These are phyloP conservation scores for Hymenoscyphus infarciens DNA, from an alignment of 2,329 filamentous ascomycete genomes.

Conservation along the genomic window DNA sequence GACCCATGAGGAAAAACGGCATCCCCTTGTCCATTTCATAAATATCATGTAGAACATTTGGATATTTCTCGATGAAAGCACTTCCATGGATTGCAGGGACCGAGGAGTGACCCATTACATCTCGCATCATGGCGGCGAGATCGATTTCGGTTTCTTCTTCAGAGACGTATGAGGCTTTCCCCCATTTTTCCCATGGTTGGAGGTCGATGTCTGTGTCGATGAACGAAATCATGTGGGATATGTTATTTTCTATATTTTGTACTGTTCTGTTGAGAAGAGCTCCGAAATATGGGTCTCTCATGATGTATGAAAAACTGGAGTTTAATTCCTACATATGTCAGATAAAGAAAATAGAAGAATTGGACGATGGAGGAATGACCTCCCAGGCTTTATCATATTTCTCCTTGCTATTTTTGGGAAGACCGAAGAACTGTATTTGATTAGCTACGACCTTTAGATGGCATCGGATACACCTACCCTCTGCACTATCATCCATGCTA, in stretches of 20 bases:
- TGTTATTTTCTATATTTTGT: conserved; percentile 40
- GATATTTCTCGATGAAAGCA: conserved; percentile 49
- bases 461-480: conserved; percentile 18
- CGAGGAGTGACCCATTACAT: conserved; percentile 52
- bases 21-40: conserved; percentile 53
- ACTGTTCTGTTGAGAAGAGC: conserved; percentile 39
- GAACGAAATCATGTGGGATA: conserved; percentile 57
- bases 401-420: conserved; percentile 24
- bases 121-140: conserved; percentile 49
- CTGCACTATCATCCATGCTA: conserved; percentile 22
- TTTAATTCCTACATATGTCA: conserved; percentile 38
- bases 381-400: conserved; percentile 29
- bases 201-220: conserved; percentile 58
- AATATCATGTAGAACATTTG: conserved; percentile 51
- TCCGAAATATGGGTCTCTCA: conserved; percentile 45
- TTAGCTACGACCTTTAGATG: not conserved
- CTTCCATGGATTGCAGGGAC: conserved; percentile 50
- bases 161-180: conserved; percentile 42
- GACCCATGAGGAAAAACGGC: conserved; percentile 49
- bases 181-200: conserved; percentile 57
- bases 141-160: conserved; percentile 48
- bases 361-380: conserved; percentile 18
- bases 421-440: conserved; percentile 30
- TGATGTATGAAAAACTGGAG: conserved; percentile 38
- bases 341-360: too few relatives aligned